Evolutionary conservation across 805 yeast species (phyloP), one percentile per base, ranked within the genome.

Genomic region (Saccharomycopsis javanensis): DNA sequence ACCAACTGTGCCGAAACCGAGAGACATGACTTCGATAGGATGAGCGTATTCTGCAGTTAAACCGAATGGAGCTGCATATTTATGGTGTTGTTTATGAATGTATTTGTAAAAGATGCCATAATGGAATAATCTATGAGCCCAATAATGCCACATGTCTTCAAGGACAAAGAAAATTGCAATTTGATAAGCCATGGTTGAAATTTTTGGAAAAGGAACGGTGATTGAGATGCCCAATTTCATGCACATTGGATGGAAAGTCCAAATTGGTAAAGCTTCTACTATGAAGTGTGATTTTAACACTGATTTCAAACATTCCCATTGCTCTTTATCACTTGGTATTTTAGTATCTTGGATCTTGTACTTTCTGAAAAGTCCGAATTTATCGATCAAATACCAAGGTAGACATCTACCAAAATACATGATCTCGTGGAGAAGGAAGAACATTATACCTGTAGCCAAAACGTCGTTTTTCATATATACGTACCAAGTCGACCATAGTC

Each of bases 21-120:
- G 76, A 55, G 88, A 77, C 75, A 88, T 80, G 34, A 92, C 96
- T 74, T 92, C 99, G 31, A 86, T 78, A 16, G 99, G 98, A 69
- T 92, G 97, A 33, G 98, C 98, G 70, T 92, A 92, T 75, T 92
- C 99, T 53, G 98, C 98, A 60, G 98, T 85, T 59, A 92, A 75
- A 38, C 99, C 99, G 68, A 92, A 92, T 51, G 99, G 99, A 50
- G 98, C 97, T 23, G 97, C 96, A 70, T 91, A 92, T 71, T 91
- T 84, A 75, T 92, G 99, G 73, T 92, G 99, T 77, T 90, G 96
- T 75, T 92, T 92, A 78, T 92, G 99, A 65, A 92, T 88, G 71
- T 85, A 81, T 75, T 87, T 89, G 81, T 92, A 92, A 70, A 94
- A 87, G 60, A 82, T 78, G 56, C 96, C 96, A 69, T 83, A 80